Base-by-base conservation (phyloP, 2,329 filamentous ascomycete genomes). In the Hypoxylon sp. region DNA sequence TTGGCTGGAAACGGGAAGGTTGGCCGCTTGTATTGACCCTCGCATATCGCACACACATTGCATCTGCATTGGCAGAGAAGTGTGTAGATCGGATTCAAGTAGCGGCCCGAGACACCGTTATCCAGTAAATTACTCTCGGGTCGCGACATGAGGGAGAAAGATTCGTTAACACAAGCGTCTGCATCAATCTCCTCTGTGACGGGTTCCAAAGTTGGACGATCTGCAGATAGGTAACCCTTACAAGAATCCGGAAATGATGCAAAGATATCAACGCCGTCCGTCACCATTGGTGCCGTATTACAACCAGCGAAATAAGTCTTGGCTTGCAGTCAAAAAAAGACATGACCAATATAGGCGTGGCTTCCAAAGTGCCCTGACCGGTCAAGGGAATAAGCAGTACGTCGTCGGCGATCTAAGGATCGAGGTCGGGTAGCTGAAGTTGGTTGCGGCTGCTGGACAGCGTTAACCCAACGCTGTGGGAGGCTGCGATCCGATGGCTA, bases 401-500 rank as follows among this genome's bases (percentile, higher is more conserved):
- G 42, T 57, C 42, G 42, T 60, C 53, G 48, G 47, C 57, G 57
- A 70, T 65, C 48, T 67, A 51, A 32, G 42, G 24, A 61, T 52
- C 51, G 21, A 64, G 51, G 39, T 48, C 32, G 46, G 62, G 47
- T 54, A 66, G 39, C 21, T 61, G 51, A 60, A 64, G 52, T 37
- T 60, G 44, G 10, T 59, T 53, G 60, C 51, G 62, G 56, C 53
- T 52, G 63, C 58, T 60, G 32, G 53, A 56, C 39, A 52, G 53
- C 61, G 52, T 32, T 27, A 67, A 44, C 44, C 62, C 56, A 53
- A 56, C 35, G 56, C 42, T 59, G 65, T 61, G 64, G 48, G 46
- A 66, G 65, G 67, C 64, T 59, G 60, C 63, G 70, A 68, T 72
- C 67, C 67, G 67, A 70, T 65, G 48, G 17, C 52, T 65, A 62